phyloP scores from a whole-genome alignment of 495 filamentous ascomycete genomes.

The Penicillium turbatum region DNA sequence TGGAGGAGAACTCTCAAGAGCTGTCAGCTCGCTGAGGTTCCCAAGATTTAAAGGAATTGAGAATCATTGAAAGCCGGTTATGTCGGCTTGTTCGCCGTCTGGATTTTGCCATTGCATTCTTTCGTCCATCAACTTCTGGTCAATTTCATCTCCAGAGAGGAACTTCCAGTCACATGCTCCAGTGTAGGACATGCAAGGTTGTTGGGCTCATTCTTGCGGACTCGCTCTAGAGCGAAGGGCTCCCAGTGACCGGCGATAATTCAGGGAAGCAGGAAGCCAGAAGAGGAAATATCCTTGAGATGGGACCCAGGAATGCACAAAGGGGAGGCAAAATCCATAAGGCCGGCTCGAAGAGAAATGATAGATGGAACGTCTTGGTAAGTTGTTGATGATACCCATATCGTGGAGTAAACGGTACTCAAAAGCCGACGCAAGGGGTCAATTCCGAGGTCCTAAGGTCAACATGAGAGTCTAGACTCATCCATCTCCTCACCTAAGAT shows the following conservation, averaged over 20 bases:
- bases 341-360: neutral
- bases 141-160: neutral
- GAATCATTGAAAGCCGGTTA: neutral
- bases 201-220: neutral
- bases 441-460: neutral
- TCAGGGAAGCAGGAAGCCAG: neutral
- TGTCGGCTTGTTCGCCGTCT: neutral
- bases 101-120: neutral
- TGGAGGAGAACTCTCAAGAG: neutral
- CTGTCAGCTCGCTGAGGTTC: neutral
- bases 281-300: neutral
- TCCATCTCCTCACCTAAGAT: neutral
- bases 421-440: conserved; percentile 4
- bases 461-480: neutral
- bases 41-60: neutral
- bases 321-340: neutral
- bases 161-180: neutral
- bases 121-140: neutral
- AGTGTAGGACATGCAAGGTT: neutral
- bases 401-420: neutral
- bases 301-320: neutral
- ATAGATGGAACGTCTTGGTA: neutral
- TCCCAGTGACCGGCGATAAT: neutral
- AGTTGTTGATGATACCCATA: neutral
- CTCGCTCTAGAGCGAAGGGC: neutral